Evolutionary conservation across 441 rosid genomes (phyloP).

Genomic region (Arabidopsis hybrid): DNA sequence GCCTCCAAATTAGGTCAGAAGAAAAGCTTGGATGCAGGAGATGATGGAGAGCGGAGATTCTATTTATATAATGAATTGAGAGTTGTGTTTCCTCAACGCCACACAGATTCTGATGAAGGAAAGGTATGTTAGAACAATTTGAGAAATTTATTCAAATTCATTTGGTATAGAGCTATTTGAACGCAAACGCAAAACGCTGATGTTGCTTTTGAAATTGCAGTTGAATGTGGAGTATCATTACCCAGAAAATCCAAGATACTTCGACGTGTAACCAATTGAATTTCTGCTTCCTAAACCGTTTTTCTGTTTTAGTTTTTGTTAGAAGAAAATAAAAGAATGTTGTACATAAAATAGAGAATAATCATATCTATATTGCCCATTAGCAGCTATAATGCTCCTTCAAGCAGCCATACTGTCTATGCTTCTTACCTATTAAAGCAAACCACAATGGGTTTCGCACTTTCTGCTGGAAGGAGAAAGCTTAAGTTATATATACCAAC

Average conservation of each 20-base stretch:
- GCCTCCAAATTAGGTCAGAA: slow-evolving; percentile 52
- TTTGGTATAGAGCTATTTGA: slow-evolving; percentile 3
- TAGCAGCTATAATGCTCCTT: too few relatives aligned
- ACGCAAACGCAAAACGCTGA: slow-evolving; percentile 25
- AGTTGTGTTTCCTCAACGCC: slow-evolving; percentile 95
- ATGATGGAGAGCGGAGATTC: slow-evolving; percentile 68
- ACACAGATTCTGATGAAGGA: slow-evolving; percentile 95
- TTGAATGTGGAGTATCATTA: slow-evolving; percentile 86
- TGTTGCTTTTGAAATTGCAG: slow-evolving; percentile 54
- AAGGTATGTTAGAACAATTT: slow-evolving; percentile 60
- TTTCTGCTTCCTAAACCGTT: too few relatives aligned
- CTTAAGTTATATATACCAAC: too few relatives aligned
- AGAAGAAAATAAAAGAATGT: slow-evolving; percentile 1
- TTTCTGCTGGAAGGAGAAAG: too few relatives aligned
- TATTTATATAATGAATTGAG: slow-evolving; percentile 87
- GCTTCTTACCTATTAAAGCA: too few relatives aligned
- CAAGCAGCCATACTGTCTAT: too few relatives aligned
- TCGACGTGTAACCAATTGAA: slow-evolving; percentile 16
- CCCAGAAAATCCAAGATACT: slow-evolving; percentile 93
- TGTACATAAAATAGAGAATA: too few relatives aligned
- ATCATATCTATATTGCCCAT: too few relatives aligned
- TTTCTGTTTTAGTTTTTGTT: background rate
- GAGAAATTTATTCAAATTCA: background rate
- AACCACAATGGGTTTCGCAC: too few relatives aligned
- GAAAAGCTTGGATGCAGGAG: slow-evolving; percentile 38